A percentile compares a stretch with the other conserved stretches of the same genome.
Evolutionary conservation across 139 green algal species (phyloP).

Genomic region (Asterochloris erici): DNA sequence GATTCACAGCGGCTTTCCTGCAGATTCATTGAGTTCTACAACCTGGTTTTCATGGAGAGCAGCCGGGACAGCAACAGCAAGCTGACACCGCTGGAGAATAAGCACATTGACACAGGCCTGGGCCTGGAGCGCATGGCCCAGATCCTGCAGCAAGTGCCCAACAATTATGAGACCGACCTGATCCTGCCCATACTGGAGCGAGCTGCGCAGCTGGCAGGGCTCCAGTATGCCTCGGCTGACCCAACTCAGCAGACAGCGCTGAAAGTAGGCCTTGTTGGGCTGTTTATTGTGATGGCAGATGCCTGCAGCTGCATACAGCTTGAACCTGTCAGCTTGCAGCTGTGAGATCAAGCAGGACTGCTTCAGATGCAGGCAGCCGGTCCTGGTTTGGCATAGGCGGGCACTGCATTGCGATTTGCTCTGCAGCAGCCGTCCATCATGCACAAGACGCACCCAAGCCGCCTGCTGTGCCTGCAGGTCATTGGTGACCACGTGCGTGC

Average conservation of each 20-base stretch:
- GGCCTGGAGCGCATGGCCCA: constrained; percentile 93
- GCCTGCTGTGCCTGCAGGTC: constrained; percentile 39
- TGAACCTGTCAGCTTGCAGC: background rate
- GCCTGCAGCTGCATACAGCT: background rate
- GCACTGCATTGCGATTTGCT: no score
- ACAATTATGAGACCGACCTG: constrained; percentile 97
- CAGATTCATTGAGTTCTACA: constrained; percentile 81
- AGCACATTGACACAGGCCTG: constrained; percentile 97
- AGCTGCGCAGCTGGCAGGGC: constrained; percentile 61
- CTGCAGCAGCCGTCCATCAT: no score
- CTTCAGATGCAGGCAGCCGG: background rate
- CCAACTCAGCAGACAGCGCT: constrained; percentile 48
- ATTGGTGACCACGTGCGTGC: constrained; percentile 84
- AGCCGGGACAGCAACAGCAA: constrained; percentile 66
- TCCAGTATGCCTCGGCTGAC: constrained; percentile 59
- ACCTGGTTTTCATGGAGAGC: constrained; percentile 83
- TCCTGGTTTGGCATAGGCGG: background rate
- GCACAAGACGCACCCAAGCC: no score
- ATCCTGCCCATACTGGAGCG: constrained; percentile 83
- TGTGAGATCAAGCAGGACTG: no score
- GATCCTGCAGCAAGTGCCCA: constrained; percentile 82
- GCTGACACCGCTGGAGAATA: constrained; percentile 68
- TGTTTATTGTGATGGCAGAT: background rate
- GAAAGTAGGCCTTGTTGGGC: constrained; percentile 41
- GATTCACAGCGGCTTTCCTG: background rate